These are phyloP conservation scores for Auxenochlorella protothecoides DNA, from an alignment of 139 green algal species.

Conservation along the genomic window DNA sequence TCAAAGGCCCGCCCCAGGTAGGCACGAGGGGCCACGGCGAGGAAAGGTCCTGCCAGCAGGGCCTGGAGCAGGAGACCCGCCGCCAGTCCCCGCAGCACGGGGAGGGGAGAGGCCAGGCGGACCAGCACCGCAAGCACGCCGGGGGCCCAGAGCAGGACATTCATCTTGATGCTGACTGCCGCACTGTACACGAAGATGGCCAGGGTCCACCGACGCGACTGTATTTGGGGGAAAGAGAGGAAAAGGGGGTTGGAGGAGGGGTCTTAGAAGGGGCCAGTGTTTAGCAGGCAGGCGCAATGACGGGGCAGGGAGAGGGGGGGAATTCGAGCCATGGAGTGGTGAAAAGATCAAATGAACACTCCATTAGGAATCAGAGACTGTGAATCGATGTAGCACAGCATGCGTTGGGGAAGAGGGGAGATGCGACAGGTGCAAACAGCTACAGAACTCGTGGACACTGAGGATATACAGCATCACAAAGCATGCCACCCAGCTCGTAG, in stretches of 20 bases:
- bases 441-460: constrained; percentile 29
- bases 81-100: constrained; percentile 4
- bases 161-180: constrained; percentile 85
- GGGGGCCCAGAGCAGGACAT: constrained; percentile 68
- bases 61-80: constrained; percentile 40
- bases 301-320: too few relatives aligned
- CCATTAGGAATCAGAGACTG: too few relatives aligned
- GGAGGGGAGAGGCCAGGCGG: constrained; percentile 12
- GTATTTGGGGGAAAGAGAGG: neutral
- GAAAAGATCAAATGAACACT: too few relatives aligned
- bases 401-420: too few relatives aligned
- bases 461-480: constrained; percentile 61
- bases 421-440: too few relatives aligned
- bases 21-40: constrained; percentile 25
- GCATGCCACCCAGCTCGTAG: constrained; percentile 6
- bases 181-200: constrained; percentile 37
- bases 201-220: constrained; percentile 9
- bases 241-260: neutral
- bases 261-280: too few relatives aligned
- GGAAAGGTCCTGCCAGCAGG: constrained; percentile 49
- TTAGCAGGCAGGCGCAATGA: too few relatives aligned
- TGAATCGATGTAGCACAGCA: too few relatives aligned
- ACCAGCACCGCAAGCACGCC: constrained; percentile 52
- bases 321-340: too few relatives aligned
- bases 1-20: constrained; percentile 63